Conservation (phyloP, 1,284 basidiomycete genomes). For the Coniophora puteana region DNA sequence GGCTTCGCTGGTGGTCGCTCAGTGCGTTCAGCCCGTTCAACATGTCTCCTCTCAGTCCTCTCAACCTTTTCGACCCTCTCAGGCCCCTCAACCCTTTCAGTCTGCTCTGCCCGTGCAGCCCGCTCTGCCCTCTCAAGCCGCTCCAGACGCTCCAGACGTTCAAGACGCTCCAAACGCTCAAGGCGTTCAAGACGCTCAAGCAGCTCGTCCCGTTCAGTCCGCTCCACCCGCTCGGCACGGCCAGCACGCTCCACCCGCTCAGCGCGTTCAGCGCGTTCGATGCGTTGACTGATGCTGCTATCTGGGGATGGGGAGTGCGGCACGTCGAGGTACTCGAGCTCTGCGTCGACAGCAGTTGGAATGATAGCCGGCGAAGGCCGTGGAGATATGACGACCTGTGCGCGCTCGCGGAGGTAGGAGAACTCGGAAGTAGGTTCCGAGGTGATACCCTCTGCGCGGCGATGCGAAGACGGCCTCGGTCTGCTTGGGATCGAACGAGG, state of each 20-base stretch:
- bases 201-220: no score
- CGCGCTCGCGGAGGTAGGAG: slow-evolving; percentile 16
- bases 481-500: slow-evolving; percentile 13
- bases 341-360: slow-evolving; percentile 17
- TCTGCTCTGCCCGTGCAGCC: no score
- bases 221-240: no score
- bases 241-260: no score
- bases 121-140: no score
- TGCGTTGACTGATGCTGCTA: slow-evolving; percentile 1
- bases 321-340: slow-evolving; percentile 12
- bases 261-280: no score
- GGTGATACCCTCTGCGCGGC: slow-evolving; percentile 20
- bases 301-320: slow-evolving; percentile 9
- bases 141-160: no score
- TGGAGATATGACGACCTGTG: slow-evolving; percentile 12
- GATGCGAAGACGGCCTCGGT: slow-evolving; percentile 13
- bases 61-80: no score
- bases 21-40: slow-evolving; percentile 1
- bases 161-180: no score
- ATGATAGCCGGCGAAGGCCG: slow-evolving; percentile 26
- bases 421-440: slow-evolving; percentile 25
- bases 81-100: no score
- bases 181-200: no score
- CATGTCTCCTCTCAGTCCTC: no score
- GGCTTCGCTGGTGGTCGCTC: slow-evolving; percentile 9